phyloP scores from a whole-genome alignment of 2,329 filamentous ascomycete genomes.

The Dothistroma septosporum region DNA sequence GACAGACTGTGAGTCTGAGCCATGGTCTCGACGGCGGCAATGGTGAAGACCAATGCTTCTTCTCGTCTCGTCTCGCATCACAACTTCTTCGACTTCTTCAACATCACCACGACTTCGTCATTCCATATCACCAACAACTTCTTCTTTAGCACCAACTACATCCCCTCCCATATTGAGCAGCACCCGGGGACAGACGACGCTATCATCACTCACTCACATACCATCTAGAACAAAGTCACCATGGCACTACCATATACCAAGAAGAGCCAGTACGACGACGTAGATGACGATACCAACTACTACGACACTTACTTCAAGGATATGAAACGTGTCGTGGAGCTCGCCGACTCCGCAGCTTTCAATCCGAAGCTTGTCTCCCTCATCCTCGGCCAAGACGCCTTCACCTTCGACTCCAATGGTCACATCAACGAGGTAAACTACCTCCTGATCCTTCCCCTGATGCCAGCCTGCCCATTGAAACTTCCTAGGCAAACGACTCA shows the following conservation, averaged over 20 bases:
- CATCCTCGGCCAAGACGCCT: neutral
- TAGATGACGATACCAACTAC: neutral
- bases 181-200: neutral
- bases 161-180: neutral
- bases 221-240: neutral
- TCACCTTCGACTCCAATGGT: neutral
- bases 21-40: neutral
- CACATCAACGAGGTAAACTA: neutral
- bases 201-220: neutral
- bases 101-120: neutral
- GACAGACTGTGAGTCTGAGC: neutral
- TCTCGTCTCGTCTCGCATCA: neutral
- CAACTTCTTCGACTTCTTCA: neutral
- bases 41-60: neutral
- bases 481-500: neutral
- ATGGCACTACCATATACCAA: neutral
- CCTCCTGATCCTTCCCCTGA: neutral
- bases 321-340: neutral
- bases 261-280: neutral
- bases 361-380: neutral
- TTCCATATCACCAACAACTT: neutral
- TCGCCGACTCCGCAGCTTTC: neutral
- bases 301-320: neutral
- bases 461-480: neutral
- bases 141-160: neutral